These are phyloP conservation scores for Gastrolobium villosum DNA, from an alignment of 306 rosid species.

Conservation along the genomic window DNA sequence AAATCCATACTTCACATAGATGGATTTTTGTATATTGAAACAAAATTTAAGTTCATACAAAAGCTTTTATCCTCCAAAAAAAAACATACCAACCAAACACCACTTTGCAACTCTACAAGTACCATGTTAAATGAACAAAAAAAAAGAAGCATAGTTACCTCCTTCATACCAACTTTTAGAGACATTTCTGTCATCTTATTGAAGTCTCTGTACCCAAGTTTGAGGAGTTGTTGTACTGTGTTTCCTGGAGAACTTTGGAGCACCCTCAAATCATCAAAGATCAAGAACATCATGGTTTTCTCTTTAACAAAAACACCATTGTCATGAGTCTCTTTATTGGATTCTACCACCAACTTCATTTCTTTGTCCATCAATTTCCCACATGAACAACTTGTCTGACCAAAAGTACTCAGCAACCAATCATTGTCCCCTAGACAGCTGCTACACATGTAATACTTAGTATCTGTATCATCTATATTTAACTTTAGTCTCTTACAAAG, in stretches of 20 bases:
- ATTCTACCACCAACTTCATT: background rate
- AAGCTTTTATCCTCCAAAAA: too few relatives aligned
- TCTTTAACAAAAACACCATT: constrained; percentile 25
- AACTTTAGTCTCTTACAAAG: constrained; percentile 8
- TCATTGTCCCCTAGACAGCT: background rate
- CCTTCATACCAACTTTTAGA: constrained; percentile 5
- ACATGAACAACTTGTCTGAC: background rate
- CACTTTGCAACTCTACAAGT: too few relatives aligned
- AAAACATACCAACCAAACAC: too few relatives aligned
- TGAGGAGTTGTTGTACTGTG: background rate
- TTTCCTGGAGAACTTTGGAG: background rate
- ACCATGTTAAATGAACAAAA: background rate
- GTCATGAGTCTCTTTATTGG: background rate
- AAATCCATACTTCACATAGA: too few relatives aligned
- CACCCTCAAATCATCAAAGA: constrained; percentile 38
- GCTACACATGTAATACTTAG: constrained; percentile 9
- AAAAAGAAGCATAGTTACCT: constrained; percentile 22
- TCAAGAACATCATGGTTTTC: background rate
- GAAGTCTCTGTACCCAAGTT: constrained; percentile 5
- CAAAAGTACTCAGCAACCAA: constrained; percentile 31
- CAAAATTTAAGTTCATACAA: too few relatives aligned
- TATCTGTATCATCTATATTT: constrained; percentile 40
- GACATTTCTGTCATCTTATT: constrained; percentile 1
- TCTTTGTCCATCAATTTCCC: background rate
- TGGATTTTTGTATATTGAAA: too few relatives aligned